Evolutionary conservation across 2,329 filamentous ascomycete species (phyloP).

Genomic region (Cladosporium sp.): DNA sequence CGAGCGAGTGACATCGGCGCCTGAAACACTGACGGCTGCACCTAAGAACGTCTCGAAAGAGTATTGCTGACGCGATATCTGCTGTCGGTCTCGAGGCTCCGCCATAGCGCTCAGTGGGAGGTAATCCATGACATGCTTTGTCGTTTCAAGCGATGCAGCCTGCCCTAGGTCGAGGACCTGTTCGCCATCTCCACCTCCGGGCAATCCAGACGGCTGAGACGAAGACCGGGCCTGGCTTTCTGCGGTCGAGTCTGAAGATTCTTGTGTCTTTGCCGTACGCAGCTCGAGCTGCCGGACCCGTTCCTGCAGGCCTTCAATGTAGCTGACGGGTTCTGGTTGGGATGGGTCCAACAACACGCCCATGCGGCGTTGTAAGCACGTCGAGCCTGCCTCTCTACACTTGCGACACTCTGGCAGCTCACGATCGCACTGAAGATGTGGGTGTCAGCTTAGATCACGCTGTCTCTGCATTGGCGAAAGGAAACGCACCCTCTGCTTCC

Average conservation of each 20-base stretch:
- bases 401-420: not conserved
- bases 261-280: not conserved
- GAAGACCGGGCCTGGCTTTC: not conserved
- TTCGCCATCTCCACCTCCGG: no score
- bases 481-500: not conserved
- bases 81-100: not conserved
- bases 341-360: not conserved
- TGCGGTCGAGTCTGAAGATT: not conserved
- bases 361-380: slow-evolving; percentile 4
- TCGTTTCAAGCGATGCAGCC: not conserved
- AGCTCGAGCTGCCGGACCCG: not conserved
- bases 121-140: not conserved
- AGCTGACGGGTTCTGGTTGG: slow-evolving; percentile 3
- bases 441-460: not conserved
- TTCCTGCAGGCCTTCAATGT: slow-evolving; percentile 1
- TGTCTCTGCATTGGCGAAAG: not conserved
- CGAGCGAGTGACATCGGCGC: not conserved
- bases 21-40: not conserved
- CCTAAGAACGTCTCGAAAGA: slow-evolving; percentile 5
- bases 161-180: not conserved
- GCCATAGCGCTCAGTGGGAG: slow-evolving; percentile 5
- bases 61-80: slow-evolving; percentile 4
- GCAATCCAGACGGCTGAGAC: no score
- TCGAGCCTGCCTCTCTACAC: not conserved
- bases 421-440: not conserved